Base-by-base conservation (phyloP, 1,284 basidiomycete genomes). In the Heterobasidion occidentale region DNA sequence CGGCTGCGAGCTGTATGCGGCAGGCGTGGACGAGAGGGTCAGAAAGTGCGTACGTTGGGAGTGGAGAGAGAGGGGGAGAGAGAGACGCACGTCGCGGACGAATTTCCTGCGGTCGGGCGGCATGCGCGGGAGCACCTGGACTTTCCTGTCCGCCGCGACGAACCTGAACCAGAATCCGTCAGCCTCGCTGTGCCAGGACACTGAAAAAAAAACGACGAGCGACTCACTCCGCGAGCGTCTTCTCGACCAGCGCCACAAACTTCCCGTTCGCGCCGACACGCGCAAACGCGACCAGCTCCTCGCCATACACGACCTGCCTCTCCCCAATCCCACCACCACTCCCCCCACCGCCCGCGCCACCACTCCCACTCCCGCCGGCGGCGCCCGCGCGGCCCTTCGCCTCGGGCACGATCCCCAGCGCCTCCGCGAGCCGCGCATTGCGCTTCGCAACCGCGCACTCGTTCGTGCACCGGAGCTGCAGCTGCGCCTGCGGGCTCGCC, bases 341-440 rank as follows among this genome's bases (percentile, higher is more conserved):
- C n/a, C 27, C 27, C 27, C 27, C 27, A 27, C 27, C 27, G 5
- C 27, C 5, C 27, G 2, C 19, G 2, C 27, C 27, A 0, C 27
- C 27, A 2, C 1, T 5, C 27, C 27, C 27, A 27, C n/a, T n/a
- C n/a, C n/a, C n/a, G n/a, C n/a, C n/a, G n/a, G n/a, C n/a, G 19
- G 19, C 27, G 2, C 27, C 27, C 36, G 69, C 56, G 36, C 55
- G 53, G 56, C 70, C 58, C 57, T 69, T 74, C 60, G 60, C 69
- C 33, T 80, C 79, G 1, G 76, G 65, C 52, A 70, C 83, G 65
- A 97, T 94, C 0, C 92, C 92, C 7, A 98, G 71, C 0, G 94
- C 94, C 48, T 94, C 91, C 1, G 94, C 94, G 8, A 98, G 72
- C 36, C 84, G 75, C 0, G 87, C 89, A 63, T 95, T 96, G 9